Evolutionary conservation across 179 eudicot genomes (phyloP).

Genomic region (Spinacia oleracea): DNA sequence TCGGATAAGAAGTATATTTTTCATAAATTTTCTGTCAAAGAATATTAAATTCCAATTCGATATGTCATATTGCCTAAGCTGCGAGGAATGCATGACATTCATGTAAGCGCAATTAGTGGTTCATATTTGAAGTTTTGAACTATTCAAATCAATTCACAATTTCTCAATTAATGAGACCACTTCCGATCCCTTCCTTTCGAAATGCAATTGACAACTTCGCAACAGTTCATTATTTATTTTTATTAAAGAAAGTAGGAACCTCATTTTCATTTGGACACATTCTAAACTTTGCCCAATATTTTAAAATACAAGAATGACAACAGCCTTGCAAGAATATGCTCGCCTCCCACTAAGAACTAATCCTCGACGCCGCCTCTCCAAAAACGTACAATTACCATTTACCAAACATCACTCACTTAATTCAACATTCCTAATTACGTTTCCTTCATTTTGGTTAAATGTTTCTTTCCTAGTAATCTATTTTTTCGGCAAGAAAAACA

Average conservation of each 20-base stretch:
- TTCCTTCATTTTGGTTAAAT: no score
- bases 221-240: neutral
- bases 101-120: neutral
- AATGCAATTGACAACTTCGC: neutral
- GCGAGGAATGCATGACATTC: neutral
- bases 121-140: neutral
- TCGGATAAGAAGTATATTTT: no score
- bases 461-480: no score
- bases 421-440: neutral
- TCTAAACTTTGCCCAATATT: neutral
- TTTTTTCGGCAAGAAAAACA: no score
- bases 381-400: neutral
- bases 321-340: constrained; percentile 27
- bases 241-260: neutral
- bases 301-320: neutral
- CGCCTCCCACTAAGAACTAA: neutral
- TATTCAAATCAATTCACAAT: neutral
- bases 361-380: constrained; percentile 20
- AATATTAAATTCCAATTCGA: neutral
- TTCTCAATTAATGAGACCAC: neutral
- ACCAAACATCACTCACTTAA: neutral
- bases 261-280: neutral
- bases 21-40: no score
- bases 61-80: neutral
- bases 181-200: neutral